A percentile compares a stretch with the other conserved stretches of the same genome.
Conservation (phyloP, 2,329 filamentous ascomycete species). For the Penicillium thymicola region DNA sequence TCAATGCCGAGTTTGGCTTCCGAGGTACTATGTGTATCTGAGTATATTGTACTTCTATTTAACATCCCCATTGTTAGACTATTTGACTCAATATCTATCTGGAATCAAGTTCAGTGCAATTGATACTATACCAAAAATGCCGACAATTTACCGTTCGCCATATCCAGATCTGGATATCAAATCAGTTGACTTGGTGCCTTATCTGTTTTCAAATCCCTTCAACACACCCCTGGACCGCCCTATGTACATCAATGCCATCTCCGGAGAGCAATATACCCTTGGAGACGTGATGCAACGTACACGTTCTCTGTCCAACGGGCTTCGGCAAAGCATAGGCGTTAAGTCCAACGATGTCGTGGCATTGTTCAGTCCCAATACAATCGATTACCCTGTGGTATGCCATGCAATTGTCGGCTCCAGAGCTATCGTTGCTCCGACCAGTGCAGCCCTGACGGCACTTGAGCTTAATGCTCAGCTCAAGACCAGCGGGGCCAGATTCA, state of each 20-base stretch:
- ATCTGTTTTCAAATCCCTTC: conserved; percentile 20
- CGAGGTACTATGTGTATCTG: not conserved
- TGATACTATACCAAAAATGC: conserved; percentile 5
- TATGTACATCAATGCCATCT: conserved; percentile 14
- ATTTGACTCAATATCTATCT: too few species aligned
- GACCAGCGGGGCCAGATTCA: conserved; percentile 17
- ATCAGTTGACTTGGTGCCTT: conserved; percentile 18
- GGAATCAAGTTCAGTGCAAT: not conserved
- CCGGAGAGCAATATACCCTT: conserved; percentile 16
- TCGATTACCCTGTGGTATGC: conserved; percentile 19
- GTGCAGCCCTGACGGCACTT: conserved; percentile 15
- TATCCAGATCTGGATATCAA: conserved; percentile 17
- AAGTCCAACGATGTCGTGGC: conserved; percentile 16
- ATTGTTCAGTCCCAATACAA: conserved; percentile 20
- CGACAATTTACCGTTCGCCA: conserved; percentile 16
- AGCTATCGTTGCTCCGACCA: conserved; percentile 15
- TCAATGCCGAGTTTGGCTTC: not conserved
- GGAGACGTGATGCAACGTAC: conserved; percentile 16
- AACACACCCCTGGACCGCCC: conserved; percentile 15
- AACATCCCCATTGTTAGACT: not conserved
- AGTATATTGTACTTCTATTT: not conserved
- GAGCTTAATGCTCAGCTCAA: conserved; percentile 23
- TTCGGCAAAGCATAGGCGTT: conserved; percentile 16
- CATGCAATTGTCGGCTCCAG: conserved; percentile 17
- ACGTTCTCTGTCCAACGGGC: conserved; percentile 15